Base-by-base conservation (phyloP, 2,329 filamentous ascomycete species). In the Fusarium lyarnte region DNA sequence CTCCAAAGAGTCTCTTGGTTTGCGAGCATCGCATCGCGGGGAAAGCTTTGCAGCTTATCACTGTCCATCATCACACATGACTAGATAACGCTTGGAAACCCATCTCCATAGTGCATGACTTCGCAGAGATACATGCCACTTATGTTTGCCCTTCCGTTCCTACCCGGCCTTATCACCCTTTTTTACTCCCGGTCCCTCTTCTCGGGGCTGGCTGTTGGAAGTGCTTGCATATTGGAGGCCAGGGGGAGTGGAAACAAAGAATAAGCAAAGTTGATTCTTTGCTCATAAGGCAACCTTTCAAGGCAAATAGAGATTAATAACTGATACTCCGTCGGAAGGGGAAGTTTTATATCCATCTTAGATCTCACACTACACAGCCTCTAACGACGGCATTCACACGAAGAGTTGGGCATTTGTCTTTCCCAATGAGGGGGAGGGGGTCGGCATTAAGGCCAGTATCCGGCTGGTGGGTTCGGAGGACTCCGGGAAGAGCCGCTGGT, bases 401-500 rank as follows among this genome's bases (percentile, higher is more conserved):
- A 16, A 52, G 33, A 27, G n/a, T 27, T 21, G 31, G n/a, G 47
- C 14, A 51, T 38, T 38, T 38, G 19, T 21, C 23, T 39, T 52
- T 39, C 33, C 14, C 12, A 52, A 43, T 63, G 70, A 70, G 45
- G 43, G 42, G 64, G 70, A 45, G 53, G 57, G 39, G 39, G 61
- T 62, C 51, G 67, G 58, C 52, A 53, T 55, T 58, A 58, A 66
- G 47, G 47, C 55, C 58, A 68, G 58, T 45, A 61, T 54, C 60
- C 42, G 47, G 58, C 52, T 38, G 51, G 65, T 45, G 65, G 51
- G 58, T 55, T 63, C 73, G 70, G 73, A 74, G 58, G 66, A 60
- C 58, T 59, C 74, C 74, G 73, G 71, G 58, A 69, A 58, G 72
- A 70, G 72, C 75, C 75, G 70, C 62, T 77, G 72, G 67, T 36